phyloP scores from a whole-genome alignment of 192 early-diverging fungal genomes.

The Coemansia sp. region DNA sequence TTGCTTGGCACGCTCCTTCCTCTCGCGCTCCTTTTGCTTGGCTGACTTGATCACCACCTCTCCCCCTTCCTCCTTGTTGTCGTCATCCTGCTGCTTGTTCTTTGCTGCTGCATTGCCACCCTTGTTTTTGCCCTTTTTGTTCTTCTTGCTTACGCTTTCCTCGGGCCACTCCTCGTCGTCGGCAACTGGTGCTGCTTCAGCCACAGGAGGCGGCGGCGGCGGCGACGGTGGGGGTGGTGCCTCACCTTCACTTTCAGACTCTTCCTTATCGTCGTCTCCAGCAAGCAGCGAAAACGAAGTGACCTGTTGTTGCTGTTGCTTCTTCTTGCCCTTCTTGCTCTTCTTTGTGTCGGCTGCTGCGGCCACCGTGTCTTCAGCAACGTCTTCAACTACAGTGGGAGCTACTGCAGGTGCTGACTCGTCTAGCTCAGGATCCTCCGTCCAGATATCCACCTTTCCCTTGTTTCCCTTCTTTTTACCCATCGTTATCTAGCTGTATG shows the following conservation, averaged over 20 bases:
- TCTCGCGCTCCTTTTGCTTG: no score
- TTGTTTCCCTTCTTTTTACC: constrained; percentile 34
- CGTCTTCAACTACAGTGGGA: constrained; percentile 1
- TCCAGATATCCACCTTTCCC: constrained; percentile 32
- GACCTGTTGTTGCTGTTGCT: constrained; percentile 8
- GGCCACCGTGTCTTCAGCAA: constrained; percentile 5
- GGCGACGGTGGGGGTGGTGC: background rate
- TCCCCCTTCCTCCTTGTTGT: constrained; percentile 50
- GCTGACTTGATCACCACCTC: no score
- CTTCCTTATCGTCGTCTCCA: constrained; percentile 47
- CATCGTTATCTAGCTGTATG: constrained; percentile 16
- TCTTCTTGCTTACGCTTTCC: constrained; percentile 19
- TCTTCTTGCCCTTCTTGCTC: constrained; percentile 31
- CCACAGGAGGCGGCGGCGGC: background rate
- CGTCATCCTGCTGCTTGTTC: constrained; percentile 30
- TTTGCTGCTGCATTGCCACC: constrained; percentile 6
- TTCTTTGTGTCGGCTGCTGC: constrained; percentile 15
- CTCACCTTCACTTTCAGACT: constrained; percentile 11
- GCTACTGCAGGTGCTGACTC: constrained; percentile 8
- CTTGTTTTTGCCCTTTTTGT: constrained; percentile 27
- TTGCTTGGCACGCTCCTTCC: no score
- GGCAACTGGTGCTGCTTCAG: constrained; percentile 3
- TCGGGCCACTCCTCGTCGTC: constrained; percentile 14
- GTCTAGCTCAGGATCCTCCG: constrained; percentile 25
- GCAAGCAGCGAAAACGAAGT: constrained; percentile 26